Percentiles rank a stretch among this genome's conserved stretches.
Conservation (phyloP, 176 grass and related monocot species). For the Raddia distichophylla region DNA sequence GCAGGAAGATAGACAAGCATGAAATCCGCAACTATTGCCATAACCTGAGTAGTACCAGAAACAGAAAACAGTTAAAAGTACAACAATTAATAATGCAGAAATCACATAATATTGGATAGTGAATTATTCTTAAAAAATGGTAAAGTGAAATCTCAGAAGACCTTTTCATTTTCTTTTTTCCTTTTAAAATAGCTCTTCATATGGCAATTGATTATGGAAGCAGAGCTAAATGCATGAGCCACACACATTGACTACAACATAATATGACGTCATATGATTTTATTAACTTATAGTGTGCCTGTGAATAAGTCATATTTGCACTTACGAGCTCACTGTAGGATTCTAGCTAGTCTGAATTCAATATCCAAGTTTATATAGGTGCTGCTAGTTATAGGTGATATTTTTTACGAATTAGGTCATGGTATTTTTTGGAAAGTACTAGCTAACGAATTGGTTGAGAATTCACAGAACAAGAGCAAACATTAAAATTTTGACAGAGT, state of each 20-base stretch:
- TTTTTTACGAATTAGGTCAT: too few relatives aligned
- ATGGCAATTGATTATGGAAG: not conserved
- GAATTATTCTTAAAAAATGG: not conserved
- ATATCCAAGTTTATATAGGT: not conserved
- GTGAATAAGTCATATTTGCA: not conserved
- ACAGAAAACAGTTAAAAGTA: not conserved
- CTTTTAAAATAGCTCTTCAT: not conserved
- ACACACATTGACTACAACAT: too few relatives aligned
- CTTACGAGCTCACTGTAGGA: not conserved
- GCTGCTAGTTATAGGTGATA: not conserved
- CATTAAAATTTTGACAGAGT: not conserved
- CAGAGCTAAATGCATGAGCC: too few relatives aligned
- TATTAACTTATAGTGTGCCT: not conserved
- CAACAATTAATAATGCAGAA: not conserved
- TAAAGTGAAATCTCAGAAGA: not conserved
- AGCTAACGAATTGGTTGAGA: not conserved
- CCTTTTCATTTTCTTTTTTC: not conserved
- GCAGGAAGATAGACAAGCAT: conserved; percentile 99
- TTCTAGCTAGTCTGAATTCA: not conserved
- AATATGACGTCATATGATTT: too few relatives aligned
- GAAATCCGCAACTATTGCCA: conserved; percentile 90
- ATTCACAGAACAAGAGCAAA: not conserved
- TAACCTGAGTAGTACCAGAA: conserved; percentile 55
- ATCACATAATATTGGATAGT: not conserved
- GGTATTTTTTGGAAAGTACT: not conserved